Evolutionary conservation across 495 filamentous ascomycete genomes (phyloP).

Genomic region (Entonaema liquescens): DNA sequence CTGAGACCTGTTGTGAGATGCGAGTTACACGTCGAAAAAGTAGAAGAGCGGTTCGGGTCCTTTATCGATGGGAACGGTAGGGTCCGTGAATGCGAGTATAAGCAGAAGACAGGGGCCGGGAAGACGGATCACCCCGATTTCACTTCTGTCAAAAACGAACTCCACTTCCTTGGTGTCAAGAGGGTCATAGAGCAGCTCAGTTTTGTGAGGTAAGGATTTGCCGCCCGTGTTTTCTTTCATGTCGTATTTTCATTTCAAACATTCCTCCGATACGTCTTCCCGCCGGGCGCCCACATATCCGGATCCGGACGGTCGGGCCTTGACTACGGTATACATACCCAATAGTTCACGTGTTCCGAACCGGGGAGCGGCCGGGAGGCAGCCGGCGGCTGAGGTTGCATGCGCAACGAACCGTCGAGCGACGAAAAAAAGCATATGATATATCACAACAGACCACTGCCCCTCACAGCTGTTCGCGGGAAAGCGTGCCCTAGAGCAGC

Average conservation of each 20-base stretch:
- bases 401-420: conserved; percentile 40
- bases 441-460: conserved; percentile 12
- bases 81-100: conserved; percentile 42
- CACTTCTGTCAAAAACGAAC: conserved; percentile 36
- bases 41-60: conserved; percentile 44
- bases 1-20: conserved; percentile 68
- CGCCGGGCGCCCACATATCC: conserved; percentile 28
- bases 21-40: conserved; percentile 79
- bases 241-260: conserved; percentile 8
- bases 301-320: conserved; percentile 28
- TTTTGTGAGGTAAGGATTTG: conserved; percentile 56
- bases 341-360: conserved; percentile 22
- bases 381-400: conserved; percentile 36
- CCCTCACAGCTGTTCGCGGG: conserved; percentile 12
- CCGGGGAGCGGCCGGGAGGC: conserved; percentile 16
- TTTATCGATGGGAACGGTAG: conserved; percentile 24
- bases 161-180: conserved; percentile 52
- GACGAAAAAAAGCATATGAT: conserved; percentile 27
- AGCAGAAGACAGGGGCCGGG: conserved; percentile 45
- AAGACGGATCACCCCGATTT: conserved; percentile 56
- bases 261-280: conserved; percentile 5
- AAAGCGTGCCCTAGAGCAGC: conserved; percentile 12
- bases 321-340: conserved; percentile 9
- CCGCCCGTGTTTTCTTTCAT: background rate
- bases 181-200: conserved; percentile 55